phyloP scores from a whole-genome alignment of 2,329 filamentous ascomycete genomes.

The Scedosporium apiospermum region DNA sequence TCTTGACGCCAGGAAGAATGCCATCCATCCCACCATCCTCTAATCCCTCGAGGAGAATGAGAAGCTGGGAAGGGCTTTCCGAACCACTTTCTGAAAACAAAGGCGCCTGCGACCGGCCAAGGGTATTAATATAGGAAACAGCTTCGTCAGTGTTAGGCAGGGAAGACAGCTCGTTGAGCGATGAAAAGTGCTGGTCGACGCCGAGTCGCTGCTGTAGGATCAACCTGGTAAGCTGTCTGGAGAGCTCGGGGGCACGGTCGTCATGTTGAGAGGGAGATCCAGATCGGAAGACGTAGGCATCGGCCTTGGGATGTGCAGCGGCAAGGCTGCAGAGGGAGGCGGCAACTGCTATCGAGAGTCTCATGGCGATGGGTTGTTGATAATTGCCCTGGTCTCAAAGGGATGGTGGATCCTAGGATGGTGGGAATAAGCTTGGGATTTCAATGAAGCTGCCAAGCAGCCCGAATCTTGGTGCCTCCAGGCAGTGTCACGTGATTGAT shows the following conservation, averaged over 20 bases:
- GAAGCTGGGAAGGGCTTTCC: constrained; percentile 39
- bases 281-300: constrained; percentile 2
- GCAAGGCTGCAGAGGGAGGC: constrained; percentile 27
- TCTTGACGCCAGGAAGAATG: constrained; percentile 26
- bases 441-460: background rate
- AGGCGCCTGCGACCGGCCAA: constrained; percentile 40
- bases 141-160: constrained; percentile 33
- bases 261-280: background rate
- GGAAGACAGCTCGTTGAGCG: constrained; percentile 34
- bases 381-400: background rate
- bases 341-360: constrained; percentile 29
- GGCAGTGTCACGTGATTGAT: too few species aligned
- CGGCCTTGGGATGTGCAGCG: constrained; percentile 25
- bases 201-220: constrained; percentile 49
- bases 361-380: constrained; percentile 24
- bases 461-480: too few species aligned
- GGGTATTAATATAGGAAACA: constrained; percentile 48
- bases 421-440: background rate
- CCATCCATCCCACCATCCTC: constrained; percentile 34
- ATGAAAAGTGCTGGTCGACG: constrained; percentile 35
- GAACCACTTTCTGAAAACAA: constrained; percentile 35
- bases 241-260: constrained; percentile 19
- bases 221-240: constrained; percentile 45
- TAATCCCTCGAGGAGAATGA: constrained; percentile 51
- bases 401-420: background rate